A percentile compares a stretch with the other conserved stretches of the same genome.
Evolutionary conservation across 306 rosid species (phyloP).

Genomic region (Rosa chinensis): DNA sequence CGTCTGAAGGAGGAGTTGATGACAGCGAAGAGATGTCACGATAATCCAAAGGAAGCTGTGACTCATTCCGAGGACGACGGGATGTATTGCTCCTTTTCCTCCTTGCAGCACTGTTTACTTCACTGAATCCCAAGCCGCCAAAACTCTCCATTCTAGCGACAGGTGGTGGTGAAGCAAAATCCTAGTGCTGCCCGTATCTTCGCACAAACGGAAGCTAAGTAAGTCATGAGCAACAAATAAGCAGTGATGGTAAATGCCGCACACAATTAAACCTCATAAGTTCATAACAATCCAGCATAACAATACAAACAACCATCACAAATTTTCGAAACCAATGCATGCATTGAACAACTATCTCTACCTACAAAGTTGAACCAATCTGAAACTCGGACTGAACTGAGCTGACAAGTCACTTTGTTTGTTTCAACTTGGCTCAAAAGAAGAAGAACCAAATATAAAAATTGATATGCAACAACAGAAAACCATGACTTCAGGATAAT

Average conservation of each 20-base stretch:
- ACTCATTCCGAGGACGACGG: constrained; percentile 37
- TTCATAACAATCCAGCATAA: background rate
- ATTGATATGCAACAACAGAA: background rate
- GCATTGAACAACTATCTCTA: background rate
- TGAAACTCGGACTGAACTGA: background rate
- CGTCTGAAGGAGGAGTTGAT: constrained; percentile 37
- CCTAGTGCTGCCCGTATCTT: constrained; percentile 16
- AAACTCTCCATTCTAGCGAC: constrained; percentile 21
- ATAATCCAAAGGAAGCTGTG: constrained; percentile 29
- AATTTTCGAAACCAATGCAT: constrained; percentile 1
- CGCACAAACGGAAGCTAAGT: background rate
- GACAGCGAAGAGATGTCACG: constrained; percentile 27
- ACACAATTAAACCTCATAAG: background rate
- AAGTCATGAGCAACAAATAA: background rate
- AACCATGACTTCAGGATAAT: background rate
- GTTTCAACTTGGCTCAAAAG: background rate
- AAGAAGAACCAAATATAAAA: background rate
- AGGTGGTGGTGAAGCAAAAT: background rate
- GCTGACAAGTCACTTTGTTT: background rate
- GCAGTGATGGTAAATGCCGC: background rate
- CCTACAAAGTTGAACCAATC: background rate
- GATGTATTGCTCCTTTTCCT: constrained; percentile 34
- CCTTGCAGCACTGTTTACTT: constrained; percentile 19
- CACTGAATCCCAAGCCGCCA: constrained; percentile 32
- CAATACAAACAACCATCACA: background rate